phyloP scores from a whole-genome alignment of 1,284 basidiomycete genomes.

The Nidula niveotomentosa region DNA sequence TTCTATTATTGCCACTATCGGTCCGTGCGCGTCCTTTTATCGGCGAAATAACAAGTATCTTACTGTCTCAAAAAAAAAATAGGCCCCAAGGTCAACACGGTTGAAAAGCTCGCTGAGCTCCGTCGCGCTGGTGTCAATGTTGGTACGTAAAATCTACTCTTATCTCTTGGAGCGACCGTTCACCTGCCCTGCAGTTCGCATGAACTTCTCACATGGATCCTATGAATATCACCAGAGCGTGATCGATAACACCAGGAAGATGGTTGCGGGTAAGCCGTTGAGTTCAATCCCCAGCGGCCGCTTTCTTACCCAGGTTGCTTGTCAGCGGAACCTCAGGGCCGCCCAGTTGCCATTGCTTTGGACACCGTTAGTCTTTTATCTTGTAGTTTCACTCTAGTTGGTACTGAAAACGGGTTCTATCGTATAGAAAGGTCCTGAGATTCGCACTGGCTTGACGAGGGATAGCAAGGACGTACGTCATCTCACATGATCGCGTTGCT shows the following conservation, averaged over 20 bases:
- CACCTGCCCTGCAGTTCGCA: conserved; percentile 68
- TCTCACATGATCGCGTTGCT: conserved; percentile 4
- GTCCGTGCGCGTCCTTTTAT: conserved; percentile 39
- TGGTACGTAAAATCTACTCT: conserved; percentile 53
- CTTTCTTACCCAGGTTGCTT: conserved; percentile 1
- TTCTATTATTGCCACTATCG: conserved; percentile 96
- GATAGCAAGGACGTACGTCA: conserved; percentile 81
- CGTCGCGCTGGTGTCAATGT: conserved; percentile 93
- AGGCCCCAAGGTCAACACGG: conserved; percentile 92
- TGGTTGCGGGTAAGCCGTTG: conserved; percentile 69
- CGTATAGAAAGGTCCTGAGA: conserved; percentile 95
- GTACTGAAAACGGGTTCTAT: conserved; percentile 5
- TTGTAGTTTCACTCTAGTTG: background rate
- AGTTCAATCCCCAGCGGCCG: conserved; percentile 4
- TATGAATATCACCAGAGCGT: conserved; percentile 98
- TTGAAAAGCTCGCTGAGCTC: conserved; percentile 83
- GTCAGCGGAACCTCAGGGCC: conserved; percentile 65
- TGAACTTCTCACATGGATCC: conserved; percentile 98
- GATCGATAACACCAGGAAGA: conserved; percentile 92
- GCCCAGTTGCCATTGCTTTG: conserved; percentile 96
- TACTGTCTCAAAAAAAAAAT: too few species aligned
- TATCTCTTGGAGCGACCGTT: conserved; percentile 7
- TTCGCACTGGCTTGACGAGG: conserved; percentile 94
- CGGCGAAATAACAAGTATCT: too few species aligned
- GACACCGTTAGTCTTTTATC: conserved; percentile 77